A percentile compares a stretch with the other conserved stretches of the same genome.
Evolutionary conservation across 1,284 basidiomycete species (phyloP).

Genomic region (Boletus smithii): DNA sequence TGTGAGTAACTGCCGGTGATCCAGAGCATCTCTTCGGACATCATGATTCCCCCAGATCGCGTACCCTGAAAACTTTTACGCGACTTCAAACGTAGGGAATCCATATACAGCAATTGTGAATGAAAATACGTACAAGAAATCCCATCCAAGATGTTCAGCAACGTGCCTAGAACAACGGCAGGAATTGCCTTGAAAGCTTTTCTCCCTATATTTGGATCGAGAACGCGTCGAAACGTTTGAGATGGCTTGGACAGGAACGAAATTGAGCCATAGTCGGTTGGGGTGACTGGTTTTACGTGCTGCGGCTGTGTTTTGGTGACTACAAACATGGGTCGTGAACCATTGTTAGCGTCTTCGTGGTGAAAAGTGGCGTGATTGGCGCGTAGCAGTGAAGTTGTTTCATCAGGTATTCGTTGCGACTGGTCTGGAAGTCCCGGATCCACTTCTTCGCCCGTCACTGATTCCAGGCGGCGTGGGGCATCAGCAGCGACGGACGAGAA

Average conservation of each 20-base stretch:
- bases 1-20: slow-evolving; percentile 9
- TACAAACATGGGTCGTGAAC: background rate
- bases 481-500: slow-evolving; percentile 8
- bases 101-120: slow-evolving; percentile 1
- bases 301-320: slow-evolving; percentile 9
- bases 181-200: slow-evolving; percentile 59
- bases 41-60: slow-evolving; percentile 1
- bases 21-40: background rate
- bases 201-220: slow-evolving; percentile 26
- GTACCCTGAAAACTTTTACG: slow-evolving; percentile 10
- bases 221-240: slow-evolving; percentile 8
- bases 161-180: slow-evolving; percentile 80
- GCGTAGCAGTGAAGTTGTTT: slow-evolving; percentile 23
- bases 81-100: background rate
- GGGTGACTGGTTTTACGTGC: slow-evolving; percentile 6
- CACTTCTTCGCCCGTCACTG: background rate
- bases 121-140: slow-evolving; percentile 68
- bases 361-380: slow-evolving; percentile 10
- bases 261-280: slow-evolving; percentile 15
- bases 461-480: background rate
- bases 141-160: slow-evolving; percentile 93
- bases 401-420: slow-evolving; percentile 8
- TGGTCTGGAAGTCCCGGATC: background rate
- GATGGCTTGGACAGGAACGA: slow-evolving; percentile 9
- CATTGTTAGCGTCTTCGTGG: slow-evolving; percentile 4